phyloP scores from a whole-genome alignment of 1,284 basidiomycete species.

The Uromyces viciae-fabae region DNA sequence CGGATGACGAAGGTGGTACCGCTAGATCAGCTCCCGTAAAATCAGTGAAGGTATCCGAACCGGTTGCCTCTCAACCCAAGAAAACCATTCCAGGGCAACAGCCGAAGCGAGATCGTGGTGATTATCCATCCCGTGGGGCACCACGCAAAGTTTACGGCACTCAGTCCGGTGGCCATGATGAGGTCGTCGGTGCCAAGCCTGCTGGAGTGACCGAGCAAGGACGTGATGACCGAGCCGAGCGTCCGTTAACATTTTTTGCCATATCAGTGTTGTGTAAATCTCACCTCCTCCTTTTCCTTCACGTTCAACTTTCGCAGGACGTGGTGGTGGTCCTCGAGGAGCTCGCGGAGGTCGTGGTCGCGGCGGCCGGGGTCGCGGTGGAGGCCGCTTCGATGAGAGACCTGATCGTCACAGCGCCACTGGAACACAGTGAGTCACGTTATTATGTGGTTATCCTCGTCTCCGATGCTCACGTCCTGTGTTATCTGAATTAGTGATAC shows the following conservation, averaged over 20 bases:
- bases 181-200: slow-evolving; percentile 38
- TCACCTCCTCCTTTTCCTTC: neutral
- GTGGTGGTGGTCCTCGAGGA: slow-evolving; percentile 24
- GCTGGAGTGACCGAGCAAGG: slow-evolving; percentile 35
- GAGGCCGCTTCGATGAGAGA: slow-evolving; percentile 31
- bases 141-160: slow-evolving; percentile 40
- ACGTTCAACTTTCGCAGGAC: neutral
- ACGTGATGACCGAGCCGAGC: slow-evolving; percentile 37
- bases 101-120: slow-evolving; percentile 34
- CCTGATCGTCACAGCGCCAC: slow-evolving; percentile 42
- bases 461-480: neutral
- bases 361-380: slow-evolving; percentile 37
- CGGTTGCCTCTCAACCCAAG: slow-evolving; percentile 22
- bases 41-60: slow-evolving; percentile 13
- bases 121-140: slow-evolving; percentile 39
- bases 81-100: slow-evolving; percentile 32
- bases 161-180: slow-evolving; percentile 17
- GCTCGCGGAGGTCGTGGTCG: slow-evolving; percentile 30
- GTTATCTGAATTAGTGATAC: slow-evolving; percentile 12
- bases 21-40: slow-evolving; percentile 1
- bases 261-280: neutral
- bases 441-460: neutral
- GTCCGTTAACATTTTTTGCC: neutral
- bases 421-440: slow-evolving; percentile 34
- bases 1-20: slow-evolving; percentile 36